Conservation (phyloP, 768 basidiomycete species). For the Lactarius tabidus region DNA sequence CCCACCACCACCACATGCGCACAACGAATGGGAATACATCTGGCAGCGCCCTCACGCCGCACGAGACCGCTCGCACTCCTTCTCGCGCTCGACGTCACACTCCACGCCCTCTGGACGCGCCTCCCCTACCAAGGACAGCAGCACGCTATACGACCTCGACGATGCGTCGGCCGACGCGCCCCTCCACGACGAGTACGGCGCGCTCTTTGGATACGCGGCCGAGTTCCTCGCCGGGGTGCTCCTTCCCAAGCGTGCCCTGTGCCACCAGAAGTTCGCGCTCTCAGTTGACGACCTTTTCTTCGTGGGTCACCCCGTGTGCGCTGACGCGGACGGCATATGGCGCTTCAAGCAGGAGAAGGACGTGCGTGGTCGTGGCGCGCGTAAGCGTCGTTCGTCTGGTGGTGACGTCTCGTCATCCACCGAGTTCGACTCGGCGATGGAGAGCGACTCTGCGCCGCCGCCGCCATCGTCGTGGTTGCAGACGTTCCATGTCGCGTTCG, state of each 20-base stretch:
- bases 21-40: constrained; percentile 46
- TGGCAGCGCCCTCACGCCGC: constrained; percentile 56
- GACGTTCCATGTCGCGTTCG: constrained; percentile 82
- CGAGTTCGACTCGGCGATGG: constrained; percentile 28
- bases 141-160: constrained; percentile 32
- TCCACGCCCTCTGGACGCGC: constrained; percentile 43
- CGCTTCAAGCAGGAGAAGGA: constrained; percentile 65
- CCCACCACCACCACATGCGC: constrained; percentile 11
- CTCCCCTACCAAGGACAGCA: constrained; percentile 46
- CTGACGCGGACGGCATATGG: constrained; percentile 71
- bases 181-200: constrained; percentile 51
- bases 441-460: constrained; percentile 1
- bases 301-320: constrained; percentile 90
- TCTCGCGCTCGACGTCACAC: constrained; percentile 39
- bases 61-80: constrained; percentile 50
- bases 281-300: constrained; percentile 89
- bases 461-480: constrained; percentile 50
- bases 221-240: constrained; percentile 80
- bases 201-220: constrained; percentile 73
- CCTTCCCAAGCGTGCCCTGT: constrained; percentile 72
- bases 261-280: constrained; percentile 93
- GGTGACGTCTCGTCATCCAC: constrained; percentile 34
- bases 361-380: constrained; percentile 47
- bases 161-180: constrained; percentile 27
- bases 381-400: constrained; percentile 37